Conservation (phyloP, 768 basidiomycete genomes). For the Inosperma sp. region DNA sequence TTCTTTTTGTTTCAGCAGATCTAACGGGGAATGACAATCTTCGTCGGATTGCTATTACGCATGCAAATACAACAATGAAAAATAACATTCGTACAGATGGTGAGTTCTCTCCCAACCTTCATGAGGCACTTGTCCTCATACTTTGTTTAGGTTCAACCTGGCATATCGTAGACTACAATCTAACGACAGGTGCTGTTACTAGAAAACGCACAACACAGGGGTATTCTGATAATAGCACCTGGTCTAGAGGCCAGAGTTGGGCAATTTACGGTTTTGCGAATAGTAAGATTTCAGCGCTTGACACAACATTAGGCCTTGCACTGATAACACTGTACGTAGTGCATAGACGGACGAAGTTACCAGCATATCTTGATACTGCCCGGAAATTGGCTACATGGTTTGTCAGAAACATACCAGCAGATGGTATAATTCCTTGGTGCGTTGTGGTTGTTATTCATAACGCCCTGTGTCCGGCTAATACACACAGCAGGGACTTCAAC, state of each 20-base stretch:
- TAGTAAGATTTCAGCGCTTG: constrained; percentile 38
- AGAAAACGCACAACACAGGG: constrained; percentile 57
- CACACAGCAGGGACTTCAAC: constrained; percentile 59
- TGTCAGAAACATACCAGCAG: constrained; percentile 50
- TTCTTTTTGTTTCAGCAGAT: constrained; percentile 53
- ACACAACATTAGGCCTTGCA: neutral
- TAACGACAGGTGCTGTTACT: constrained; percentile 58
- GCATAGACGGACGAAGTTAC: constrained; percentile 49
- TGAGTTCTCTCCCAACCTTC: constrained; percentile 21
- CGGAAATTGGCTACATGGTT: constrained; percentile 57
- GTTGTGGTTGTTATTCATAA: constrained; percentile 11
- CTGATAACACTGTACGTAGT: constrained; percentile 35
- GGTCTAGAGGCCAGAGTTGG: constrained; percentile 74
- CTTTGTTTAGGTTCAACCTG: constrained; percentile 41
- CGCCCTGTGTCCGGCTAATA: constrained; percentile 5
- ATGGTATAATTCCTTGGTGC: constrained; percentile 67
- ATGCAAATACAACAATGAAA: constrained; percentile 61
- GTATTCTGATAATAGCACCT: constrained; percentile 60
- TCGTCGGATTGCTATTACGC: constrained; percentile 54
- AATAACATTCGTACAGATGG: constrained; percentile 66
- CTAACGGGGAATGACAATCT: constrained; percentile 58
- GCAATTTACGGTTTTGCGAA: constrained; percentile 66
- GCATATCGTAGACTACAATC: constrained; percentile 66
- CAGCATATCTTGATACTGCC: constrained; percentile 55
- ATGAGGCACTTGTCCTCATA: neutral